Evolutionary conservation across 495 filamentous ascomycete species (phyloP).

Genomic region (Astrothelium subdiscretum): DNA sequence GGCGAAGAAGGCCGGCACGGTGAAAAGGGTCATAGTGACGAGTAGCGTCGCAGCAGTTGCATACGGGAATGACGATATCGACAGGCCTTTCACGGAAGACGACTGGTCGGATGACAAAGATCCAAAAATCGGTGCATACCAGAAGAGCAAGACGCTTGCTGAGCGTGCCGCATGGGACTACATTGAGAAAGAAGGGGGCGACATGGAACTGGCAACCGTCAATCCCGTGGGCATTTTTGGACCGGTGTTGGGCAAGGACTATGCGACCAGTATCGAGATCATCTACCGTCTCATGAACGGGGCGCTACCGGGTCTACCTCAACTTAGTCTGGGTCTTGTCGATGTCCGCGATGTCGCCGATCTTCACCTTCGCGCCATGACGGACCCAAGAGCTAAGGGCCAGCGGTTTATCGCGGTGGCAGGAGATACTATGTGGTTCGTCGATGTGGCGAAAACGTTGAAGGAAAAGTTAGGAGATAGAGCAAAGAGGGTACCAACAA

Average conservation of each 20-base stretch:
- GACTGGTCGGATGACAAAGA: conserved; percentile 10
- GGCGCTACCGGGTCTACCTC: conserved; percentile 7
- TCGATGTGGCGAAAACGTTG: conserved; percentile 7
- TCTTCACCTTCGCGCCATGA: conserved; percentile 13
- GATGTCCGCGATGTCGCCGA: conserved; percentile 17
- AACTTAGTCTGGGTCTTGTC: conserved; percentile 7
- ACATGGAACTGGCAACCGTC: conserved; percentile 12
- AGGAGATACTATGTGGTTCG: conserved; percentile 2
- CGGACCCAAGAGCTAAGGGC: conserved; percentile 12
- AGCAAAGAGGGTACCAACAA: conserved; percentile 13
- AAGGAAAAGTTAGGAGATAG: conserved; percentile 10
- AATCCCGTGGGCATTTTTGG: conserved; percentile 13
- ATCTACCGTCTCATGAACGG: conserved; percentile 11
- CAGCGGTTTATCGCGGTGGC: conserved; percentile 10
- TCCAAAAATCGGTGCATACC: conserved; percentile 5
- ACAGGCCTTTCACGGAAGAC: conserved; percentile 10
- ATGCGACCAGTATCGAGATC: conserved; percentile 7
- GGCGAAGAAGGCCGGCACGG: conserved; percentile 14
- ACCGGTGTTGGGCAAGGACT: conserved; percentile 10
- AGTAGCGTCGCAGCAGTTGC: conserved; percentile 9
- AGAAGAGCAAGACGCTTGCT: conserved; percentile 15
- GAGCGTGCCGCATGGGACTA: conserved; percentile 16
- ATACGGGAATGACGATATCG: conserved; percentile 4
- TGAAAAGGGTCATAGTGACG: conserved; percentile 14
- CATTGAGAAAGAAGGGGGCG: conserved; percentile 8